Percentiles rank a stretch among this genome's conserved stretches.
These are phyloP conservation scores for Cladosporium sp. DNA, from an alignment of 2,329 filamentous ascomycete species.

Conservation along the genomic window DNA sequence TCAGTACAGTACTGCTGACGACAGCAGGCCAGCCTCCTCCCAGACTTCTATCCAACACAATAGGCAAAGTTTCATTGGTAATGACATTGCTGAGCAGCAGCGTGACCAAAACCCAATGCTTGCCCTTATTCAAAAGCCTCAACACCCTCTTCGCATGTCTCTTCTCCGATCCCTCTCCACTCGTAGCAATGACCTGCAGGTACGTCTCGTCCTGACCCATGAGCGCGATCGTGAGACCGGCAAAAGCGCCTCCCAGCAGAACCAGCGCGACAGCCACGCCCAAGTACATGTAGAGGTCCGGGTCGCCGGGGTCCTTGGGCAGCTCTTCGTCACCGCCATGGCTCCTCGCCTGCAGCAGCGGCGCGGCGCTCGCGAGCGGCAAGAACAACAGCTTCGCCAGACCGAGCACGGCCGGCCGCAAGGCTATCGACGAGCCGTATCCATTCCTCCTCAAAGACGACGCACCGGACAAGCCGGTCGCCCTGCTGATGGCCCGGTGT, in stretches of 20 bases:
- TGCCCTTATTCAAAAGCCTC: conserved; percentile 75
- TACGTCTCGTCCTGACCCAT: conserved; percentile 91
- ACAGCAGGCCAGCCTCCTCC: conserved; percentile 94
- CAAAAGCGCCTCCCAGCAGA: conserved; percentile 85
- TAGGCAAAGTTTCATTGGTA: conserved; percentile 93
- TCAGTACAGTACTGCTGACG: conserved; percentile 85
- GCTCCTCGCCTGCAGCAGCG: conserved; percentile 12
- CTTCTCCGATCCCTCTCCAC: conserved; percentile 78
- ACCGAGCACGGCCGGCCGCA: conserved; percentile 17
- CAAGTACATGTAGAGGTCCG: conserved; percentile 75
- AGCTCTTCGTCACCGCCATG: conserved; percentile 18
- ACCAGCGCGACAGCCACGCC: conserved; percentile 76
- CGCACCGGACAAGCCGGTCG: background rate
- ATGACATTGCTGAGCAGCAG: conserved; percentile 94
- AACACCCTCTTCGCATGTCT: conserved; percentile 81
- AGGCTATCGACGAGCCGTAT: conserved; percentile 15
- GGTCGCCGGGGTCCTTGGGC: conserved; percentile 42
- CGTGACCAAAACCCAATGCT: conserved; percentile 98
- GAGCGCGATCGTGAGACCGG: conserved; percentile 85
- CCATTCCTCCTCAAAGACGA: conserved; percentile 11
- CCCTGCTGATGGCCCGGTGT: conserved; percentile 2
- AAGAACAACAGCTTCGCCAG: conserved; percentile 21
- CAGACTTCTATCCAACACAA: conserved; percentile 91
- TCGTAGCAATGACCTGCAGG: conserved; percentile 86
- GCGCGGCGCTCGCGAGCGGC: conserved; percentile 21